phyloP scores from a whole-genome alignment of 139 green algal genomes.

The Tetradesmus obliquus region DNA sequence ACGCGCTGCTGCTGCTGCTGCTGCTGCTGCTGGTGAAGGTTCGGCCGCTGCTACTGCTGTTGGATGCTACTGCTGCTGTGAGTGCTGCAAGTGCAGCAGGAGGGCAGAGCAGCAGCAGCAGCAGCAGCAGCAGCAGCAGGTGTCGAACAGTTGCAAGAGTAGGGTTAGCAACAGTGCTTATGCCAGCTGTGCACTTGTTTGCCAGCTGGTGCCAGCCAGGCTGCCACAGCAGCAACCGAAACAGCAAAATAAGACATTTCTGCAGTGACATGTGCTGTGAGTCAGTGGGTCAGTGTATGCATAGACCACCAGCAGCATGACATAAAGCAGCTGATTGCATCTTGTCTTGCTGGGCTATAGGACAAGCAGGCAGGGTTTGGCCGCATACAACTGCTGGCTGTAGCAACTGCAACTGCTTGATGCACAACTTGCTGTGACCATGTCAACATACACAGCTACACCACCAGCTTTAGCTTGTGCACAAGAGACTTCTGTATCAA shows the following conservation, averaged over 20 bases:
- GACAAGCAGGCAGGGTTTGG: too few relatives aligned
- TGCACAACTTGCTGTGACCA: background rate
- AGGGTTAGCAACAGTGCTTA: too few relatives aligned
- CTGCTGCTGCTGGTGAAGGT: conserved; percentile 19
- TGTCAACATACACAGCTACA: background rate
- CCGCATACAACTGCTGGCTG: too few relatives aligned
- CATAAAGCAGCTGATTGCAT: background rate
- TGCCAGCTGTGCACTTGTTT: too few relatives aligned
- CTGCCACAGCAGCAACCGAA: too few relatives aligned
- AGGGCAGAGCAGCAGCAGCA: background rate
- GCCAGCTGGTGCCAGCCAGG: too few relatives aligned
- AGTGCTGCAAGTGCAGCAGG: background rate
- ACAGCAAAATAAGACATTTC: too few relatives aligned
- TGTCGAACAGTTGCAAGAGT: background rate
- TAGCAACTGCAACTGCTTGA: background rate
- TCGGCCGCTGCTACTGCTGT: background rate
- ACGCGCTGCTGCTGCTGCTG: conserved; percentile 40
- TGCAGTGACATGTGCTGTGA: too few relatives aligned
- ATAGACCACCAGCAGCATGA: background rate
- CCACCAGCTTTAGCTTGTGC: too few relatives aligned
- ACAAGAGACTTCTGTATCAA: too few relatives aligned
- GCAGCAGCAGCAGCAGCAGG: background rate
- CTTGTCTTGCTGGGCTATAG: background rate
- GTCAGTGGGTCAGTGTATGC: too few relatives aligned
- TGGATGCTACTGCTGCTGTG: background rate